Evolutionary conservation across 306 rosid species (phyloP), one percentile per base, ranked within the genome.

Genomic region (Sindora glabra): DNA sequence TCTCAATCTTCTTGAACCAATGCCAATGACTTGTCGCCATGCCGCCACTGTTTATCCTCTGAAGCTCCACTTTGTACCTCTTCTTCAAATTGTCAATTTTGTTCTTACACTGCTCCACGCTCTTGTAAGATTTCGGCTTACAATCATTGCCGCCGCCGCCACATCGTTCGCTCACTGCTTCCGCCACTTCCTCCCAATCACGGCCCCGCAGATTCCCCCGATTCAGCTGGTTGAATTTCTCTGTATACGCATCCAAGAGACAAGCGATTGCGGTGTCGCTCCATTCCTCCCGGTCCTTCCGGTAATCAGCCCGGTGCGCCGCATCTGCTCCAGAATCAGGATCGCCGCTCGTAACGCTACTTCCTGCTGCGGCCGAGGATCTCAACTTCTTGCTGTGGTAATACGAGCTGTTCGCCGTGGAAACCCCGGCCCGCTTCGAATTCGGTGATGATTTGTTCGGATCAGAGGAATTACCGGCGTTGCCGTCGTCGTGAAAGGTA

Each of bases 251-350:
- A 11, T 78, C 83, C 7, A 78, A 69, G 8, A 78, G 74, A 33
- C 74, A 64, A 5, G 73, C 63, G 21, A 78, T 78, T 48, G 79
- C 76, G 42, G 71, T 54, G 55, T 78, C 83, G 46, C 74, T 64
- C 83, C 83, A 73, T 34, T 78, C 83, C 65, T 73, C 79, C 0
- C 76, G 56, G 26, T 78, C 83, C 71, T 78, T 78, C 45, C 79
- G 57, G 42, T 73, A 73, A 15, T 76, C 81, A 1, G 26, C 61
- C 12, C 74, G 56, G 27, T 45, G 37, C 9, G 48, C 34, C 49
- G 45, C 15, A 3, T 69, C 72, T 45, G 29, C 34, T 15, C 37
- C 55, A 2, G 67, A 42, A 38, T 72, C 82, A 3, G 65, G 56
- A 29, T 63, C 73, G 54, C 38, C 15, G 54, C 24, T 33, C 40